Conservation (phyloP, 2,329 filamentous ascomycete species). For the Arthrobotrys megalospora region DNA sequence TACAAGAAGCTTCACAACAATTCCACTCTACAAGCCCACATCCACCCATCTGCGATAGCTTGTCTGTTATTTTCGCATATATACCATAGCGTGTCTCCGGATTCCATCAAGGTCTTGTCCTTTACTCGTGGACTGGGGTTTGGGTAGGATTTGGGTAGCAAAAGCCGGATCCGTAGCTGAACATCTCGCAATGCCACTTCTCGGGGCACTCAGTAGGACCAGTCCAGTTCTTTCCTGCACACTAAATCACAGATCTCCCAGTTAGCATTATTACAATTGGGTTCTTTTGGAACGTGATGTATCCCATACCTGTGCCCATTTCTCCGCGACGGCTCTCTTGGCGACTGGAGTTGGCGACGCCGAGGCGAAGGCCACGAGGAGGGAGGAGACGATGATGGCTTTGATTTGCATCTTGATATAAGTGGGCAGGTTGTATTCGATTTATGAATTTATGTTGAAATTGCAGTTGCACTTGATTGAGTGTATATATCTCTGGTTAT, state of each 20-base stretch:
- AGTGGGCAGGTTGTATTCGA: not conserved
- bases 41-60: too few species aligned
- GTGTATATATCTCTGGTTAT: not conserved
- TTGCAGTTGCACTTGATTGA: not conserved
- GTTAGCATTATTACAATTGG: not conserved
- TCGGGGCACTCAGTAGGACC: constrained; percentile 11
- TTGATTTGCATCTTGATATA: constrained; percentile 23
- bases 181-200: constrained; percentile 14
- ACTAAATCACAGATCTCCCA: not conserved
- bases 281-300: too few species aligned
- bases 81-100: too few species aligned
- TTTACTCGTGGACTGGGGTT: constrained; percentile 26
- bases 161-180: constrained; percentile 18
- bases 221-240: constrained; percentile 18
- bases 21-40: too few species aligned
- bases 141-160: constrained; percentile 15
- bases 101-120: not conserved
- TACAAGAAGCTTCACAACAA: too few species aligned
- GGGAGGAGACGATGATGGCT: constrained; percentile 12
- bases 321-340: constrained; percentile 3
- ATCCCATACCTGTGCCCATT: constrained; percentile 12
- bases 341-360: constrained; percentile 9
- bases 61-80: too few species aligned
- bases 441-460: not conserved
- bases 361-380: constrained; percentile 13